Conservation (phyloP, 208 protist genomes). For the Novymonas esmeraldas region DNA sequence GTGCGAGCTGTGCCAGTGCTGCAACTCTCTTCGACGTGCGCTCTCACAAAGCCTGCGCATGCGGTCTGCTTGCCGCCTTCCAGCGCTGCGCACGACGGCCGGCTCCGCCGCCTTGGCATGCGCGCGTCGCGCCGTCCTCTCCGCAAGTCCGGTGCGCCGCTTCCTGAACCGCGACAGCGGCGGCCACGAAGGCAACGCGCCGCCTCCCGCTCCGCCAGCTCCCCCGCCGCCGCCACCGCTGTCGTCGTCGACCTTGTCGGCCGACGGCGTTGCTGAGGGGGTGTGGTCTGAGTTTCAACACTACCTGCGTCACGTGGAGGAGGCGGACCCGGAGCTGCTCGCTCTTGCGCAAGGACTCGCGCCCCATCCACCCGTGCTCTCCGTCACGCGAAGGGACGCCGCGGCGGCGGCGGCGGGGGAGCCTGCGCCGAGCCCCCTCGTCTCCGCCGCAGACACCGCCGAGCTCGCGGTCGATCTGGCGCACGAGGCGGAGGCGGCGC, state of each 20-base stretch:
- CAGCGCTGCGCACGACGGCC: not conserved
- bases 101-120: not conserved
- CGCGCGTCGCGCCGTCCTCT: not conserved
- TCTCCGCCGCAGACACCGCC: conserved; percentile 4
- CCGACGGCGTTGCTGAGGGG: not conserved
- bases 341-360: conserved; percentile 5
- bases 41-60: not conserved
- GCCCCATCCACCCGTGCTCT: not conserved
- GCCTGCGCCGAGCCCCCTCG: no score
- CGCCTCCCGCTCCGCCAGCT: not conserved
- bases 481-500: conserved; percentile 5
- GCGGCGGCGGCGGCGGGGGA: no score
- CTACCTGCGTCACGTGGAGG: conserved; percentile 17
- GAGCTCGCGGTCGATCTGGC: conserved; percentile 19
- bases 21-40: no score
- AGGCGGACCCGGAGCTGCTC: conserved; percentile 9
- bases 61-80: conserved; percentile 3
- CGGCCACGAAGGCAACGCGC: not conserved
- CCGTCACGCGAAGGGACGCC: not conserved
- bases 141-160: not conserved
- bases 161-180: not conserved
- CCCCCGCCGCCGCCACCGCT: conserved; percentile 9
- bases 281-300: conserved; percentile 15
- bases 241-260: not conserved
- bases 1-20: no score